Conservation (phyloP, 2,329 filamentous ascomycete genomes). For the Aspergillus sp. region DNA sequence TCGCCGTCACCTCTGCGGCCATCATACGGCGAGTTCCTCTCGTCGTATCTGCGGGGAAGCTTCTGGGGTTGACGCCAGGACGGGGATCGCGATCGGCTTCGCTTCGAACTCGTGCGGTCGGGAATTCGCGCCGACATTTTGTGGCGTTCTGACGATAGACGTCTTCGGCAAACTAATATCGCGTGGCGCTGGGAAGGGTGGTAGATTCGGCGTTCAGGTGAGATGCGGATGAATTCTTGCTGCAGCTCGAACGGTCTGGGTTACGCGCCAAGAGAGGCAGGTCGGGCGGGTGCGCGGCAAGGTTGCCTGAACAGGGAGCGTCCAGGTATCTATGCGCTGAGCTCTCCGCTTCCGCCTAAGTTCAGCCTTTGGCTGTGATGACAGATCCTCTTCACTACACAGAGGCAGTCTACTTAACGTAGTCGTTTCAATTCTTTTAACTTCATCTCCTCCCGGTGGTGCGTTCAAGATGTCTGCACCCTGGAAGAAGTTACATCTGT, state of each 20-base stretch:
- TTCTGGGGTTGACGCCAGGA: conserved; percentile 39
- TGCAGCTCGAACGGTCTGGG: conserved; percentile 14
- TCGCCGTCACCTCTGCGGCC: conserved; percentile 18
- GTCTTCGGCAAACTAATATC: not conserved
- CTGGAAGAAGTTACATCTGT: conserved; percentile 36
- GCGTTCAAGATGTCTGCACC: conserved; percentile 25
- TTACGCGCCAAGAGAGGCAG: conserved; percentile 14
- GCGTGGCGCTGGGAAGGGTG: not conserved
- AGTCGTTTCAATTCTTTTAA: not conserved
- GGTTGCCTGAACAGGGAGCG: conserved; percentile 12
- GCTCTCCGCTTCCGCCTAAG: conserved; percentile 11
- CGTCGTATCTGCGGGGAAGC: conserved; percentile 32
- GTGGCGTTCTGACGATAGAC: not conserved
- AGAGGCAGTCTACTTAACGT: not conserved
- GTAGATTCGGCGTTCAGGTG: not conserved
- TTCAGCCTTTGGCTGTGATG: not conserved
- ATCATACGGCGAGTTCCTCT: conserved; percentile 26
- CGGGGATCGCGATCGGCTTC: conserved; percentile 43
- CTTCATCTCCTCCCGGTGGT: not conserved
- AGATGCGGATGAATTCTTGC: not conserved
- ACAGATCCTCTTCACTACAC: not conserved
- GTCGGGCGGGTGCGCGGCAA: conserved; percentile 20
- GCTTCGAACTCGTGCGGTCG: conserved; percentile 34
- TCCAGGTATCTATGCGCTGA: not conserved
- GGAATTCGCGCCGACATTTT: conserved; percentile 33